These are phyloP conservation scores for Meredithiella fracta DNA, from an alignment of 2,329 filamentous ascomycete species.

Conservation along the genomic window DNA sequence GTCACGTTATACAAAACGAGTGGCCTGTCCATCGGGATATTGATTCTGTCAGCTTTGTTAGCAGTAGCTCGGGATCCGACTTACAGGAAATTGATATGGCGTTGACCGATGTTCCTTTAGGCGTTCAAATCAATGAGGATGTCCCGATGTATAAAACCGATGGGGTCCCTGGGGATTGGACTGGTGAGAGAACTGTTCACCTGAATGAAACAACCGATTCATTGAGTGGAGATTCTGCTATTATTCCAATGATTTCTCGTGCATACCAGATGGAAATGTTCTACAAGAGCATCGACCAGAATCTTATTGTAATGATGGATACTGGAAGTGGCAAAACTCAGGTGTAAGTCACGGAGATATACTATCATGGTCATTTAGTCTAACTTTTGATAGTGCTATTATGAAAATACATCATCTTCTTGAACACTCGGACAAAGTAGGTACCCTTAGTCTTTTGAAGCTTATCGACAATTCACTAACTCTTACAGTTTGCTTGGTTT, in stretches of 20 bases:
- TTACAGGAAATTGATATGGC: not conserved
- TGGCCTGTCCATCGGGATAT: no score
- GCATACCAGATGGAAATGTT: constrained; percentile 67
- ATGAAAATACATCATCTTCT: constrained; percentile 6
- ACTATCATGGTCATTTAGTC: not conserved
- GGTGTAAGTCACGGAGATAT: constrained; percentile 35
- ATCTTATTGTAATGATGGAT: constrained; percentile 64
- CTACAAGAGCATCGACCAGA: constrained; percentile 47
- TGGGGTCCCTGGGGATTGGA: not conserved
- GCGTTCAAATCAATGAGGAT: not conserved
- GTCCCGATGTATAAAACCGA: not conserved
- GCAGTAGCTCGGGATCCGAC: not conserved
- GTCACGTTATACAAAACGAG: not conserved
- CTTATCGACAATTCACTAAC: constrained; percentile 16
- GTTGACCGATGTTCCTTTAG: not conserved
- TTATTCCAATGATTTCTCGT: constrained; percentile 31
- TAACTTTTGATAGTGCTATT: constrained; percentile 6
- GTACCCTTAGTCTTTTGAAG: not conserved
- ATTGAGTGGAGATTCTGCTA: not conserved
- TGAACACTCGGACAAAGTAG: not conserved
- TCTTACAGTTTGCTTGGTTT: constrained; percentile 51
- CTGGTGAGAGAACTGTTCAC: no score
- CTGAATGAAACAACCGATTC: not conserved
- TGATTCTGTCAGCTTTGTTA: no score
- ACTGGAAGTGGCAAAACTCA: constrained; percentile 67